Percentiles rank a stretch among this genome's conserved stretches.
Evolutionary conservation across 1,139 yeast genomes (phyloP).

Genomic region (Nakaseomyces delphensis): DNA sequence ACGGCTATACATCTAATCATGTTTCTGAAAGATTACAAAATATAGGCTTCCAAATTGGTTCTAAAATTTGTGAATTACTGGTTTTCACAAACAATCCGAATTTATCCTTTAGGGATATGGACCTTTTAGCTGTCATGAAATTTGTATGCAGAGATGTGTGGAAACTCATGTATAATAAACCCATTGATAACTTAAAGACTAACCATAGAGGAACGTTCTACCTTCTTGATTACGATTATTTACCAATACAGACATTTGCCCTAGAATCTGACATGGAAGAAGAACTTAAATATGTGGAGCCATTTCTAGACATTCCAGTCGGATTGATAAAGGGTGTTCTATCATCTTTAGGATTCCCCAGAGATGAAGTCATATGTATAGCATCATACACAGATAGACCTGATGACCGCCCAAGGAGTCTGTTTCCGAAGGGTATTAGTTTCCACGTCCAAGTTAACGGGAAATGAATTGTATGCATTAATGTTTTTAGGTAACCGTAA

Average conservation of each 20-base stretch:
- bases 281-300: slow-evolving; percentile 36
- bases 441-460: slow-evolving; percentile 27
- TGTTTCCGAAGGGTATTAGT: slow-evolving; percentile 27
- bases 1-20: slow-evolving; percentile 38
- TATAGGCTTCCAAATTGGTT: slow-evolving; percentile 69
- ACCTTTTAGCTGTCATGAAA: slow-evolving; percentile 75
- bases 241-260: slow-evolving; percentile 23
- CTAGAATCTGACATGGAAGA: slow-evolving; percentile 19
- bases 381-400: slow-evolving; percentile 27
- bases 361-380: slow-evolving; percentile 23
- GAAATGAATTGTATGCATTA: background rate
- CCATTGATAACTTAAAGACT: slow-evolving; percentile 84
- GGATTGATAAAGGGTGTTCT: slow-evolving; percentile 80
- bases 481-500: background rate
- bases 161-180: slow-evolving; percentile 71
- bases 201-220: slow-evolving; percentile 61
- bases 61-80: slow-evolving; percentile 61
- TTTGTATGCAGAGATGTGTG: slow-evolving; percentile 89
- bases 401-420: slow-evolving; percentile 15
- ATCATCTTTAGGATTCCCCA: slow-evolving; percentile 25
- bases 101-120: slow-evolving; percentile 40
- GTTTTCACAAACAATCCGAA: slow-evolving; percentile 49
- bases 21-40: slow-evolving; percentile 52
- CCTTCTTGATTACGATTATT: slow-evolving; percentile 27
- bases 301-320: slow-evolving; percentile 70